A percentile compares a stretch with the other conserved stretches of the same genome.
phyloP scores from a whole-genome alignment of 129 eudicot species.

The Artemisia argyi region DNA sequence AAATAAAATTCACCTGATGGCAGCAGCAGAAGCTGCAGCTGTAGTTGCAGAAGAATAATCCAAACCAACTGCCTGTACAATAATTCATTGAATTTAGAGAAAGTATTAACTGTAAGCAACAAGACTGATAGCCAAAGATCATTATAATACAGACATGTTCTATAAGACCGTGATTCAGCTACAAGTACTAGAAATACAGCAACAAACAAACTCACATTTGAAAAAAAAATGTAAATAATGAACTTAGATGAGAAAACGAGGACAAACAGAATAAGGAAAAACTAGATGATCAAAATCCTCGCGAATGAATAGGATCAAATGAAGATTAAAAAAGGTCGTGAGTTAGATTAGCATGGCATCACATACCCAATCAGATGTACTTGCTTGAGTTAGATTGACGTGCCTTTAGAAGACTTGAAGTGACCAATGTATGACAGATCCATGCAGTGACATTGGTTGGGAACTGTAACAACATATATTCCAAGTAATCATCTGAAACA shows the following conservation, averaged over 20 bases:
- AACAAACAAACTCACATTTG: background rate
- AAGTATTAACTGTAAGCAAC: conserved; percentile 1
- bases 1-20: conserved; percentile 66
- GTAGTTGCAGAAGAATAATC: conserved; percentile 86
- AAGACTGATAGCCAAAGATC: conserved; percentile 10
- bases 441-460: conserved; percentile 97
- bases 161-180: conserved; percentile 4
- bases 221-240: background rate
- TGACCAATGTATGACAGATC: conserved; percentile 95
- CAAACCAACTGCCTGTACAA: conserved; percentile 91
- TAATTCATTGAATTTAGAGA: conserved; percentile 13
- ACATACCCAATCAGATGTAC: conserved; percentile 46
- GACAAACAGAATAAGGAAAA: background rate
- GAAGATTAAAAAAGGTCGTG: background rate
- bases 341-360: conserved; percentile 10
- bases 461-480: conserved; percentile 82
- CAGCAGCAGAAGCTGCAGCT: conserved; percentile 98
- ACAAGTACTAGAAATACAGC: conserved; percentile 13
- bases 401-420: conserved; percentile 99
- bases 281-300: conserved; percentile 8
- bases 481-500: conserved; percentile 95
- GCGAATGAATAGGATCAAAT: background rate
- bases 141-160: background rate
- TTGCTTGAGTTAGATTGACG: conserved; percentile 59
- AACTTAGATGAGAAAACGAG: background rate